Conservation (phyloP, 139 green algal species). For the Coelastrella sp. region DNA sequence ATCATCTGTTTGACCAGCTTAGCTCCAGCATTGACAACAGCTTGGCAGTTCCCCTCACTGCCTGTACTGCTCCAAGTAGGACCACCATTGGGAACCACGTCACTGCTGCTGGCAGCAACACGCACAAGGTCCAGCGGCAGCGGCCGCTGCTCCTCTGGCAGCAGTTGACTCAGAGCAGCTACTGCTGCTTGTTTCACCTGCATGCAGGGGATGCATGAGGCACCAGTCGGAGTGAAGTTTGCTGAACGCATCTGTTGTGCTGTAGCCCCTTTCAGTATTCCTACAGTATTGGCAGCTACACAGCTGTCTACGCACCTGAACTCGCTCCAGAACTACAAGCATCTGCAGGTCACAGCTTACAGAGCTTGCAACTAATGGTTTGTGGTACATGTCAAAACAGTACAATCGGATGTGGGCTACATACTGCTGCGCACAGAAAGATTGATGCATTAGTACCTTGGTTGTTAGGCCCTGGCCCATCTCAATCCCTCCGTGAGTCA, state of each 20-base stretch:
- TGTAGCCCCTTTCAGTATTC: too few relatives aligned
- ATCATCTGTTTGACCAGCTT: constrained; percentile 59
- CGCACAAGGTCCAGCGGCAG: constrained; percentile 57
- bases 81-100: constrained; percentile 34
- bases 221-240: neutral
- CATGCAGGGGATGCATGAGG: neutral
- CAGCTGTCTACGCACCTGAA: too few relatives aligned
- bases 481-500: constrained; percentile 92
- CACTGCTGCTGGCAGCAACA: constrained; percentile 56
- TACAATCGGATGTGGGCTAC: too few relatives aligned
- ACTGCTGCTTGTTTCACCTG: constrained; percentile 72
- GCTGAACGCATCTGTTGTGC: too few relatives aligned
- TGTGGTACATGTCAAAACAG: too few relatives aligned
- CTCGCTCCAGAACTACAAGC: too few relatives aligned
- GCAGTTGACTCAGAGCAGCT: constrained; percentile 53
- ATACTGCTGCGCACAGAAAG: neutral
- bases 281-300: too few relatives aligned
- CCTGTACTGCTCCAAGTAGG: constrained; percentile 54
- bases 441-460: constrained; percentile 47
- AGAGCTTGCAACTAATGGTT: too few relatives aligned
- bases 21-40: constrained; percentile 51
- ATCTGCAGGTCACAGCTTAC: too few relatives aligned
- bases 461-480: constrained; percentile 91
- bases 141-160: constrained; percentile 48
- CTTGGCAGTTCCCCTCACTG: constrained; percentile 49